Evolutionary conservation across 2,329 filamentous ascomycete genomes (phyloP).

Genomic region (Lachnellula arida): DNA sequence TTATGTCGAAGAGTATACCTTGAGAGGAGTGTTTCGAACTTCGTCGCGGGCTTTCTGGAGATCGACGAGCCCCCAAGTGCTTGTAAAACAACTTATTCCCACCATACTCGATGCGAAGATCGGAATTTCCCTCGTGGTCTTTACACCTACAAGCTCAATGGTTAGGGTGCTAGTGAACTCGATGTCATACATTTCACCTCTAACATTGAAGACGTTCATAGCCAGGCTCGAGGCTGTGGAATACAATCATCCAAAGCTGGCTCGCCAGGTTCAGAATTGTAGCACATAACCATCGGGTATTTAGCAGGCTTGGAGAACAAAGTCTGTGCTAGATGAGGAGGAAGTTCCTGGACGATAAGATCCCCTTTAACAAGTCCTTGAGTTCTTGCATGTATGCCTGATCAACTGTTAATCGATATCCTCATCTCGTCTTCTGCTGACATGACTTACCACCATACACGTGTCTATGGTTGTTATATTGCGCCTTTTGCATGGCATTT

Average conservation of each 20-base stretch:
- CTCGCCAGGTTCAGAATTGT: slow-evolving; percentile 37
- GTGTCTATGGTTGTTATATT: slow-evolving; percentile 39
- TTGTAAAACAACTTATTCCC: slow-evolving; percentile 36
- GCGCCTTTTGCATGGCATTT: slow-evolving; percentile 41
- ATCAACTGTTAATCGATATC: not conserved
- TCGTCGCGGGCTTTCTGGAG: slow-evolving; percentile 38
- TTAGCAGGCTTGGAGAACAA: slow-evolving; percentile 32
- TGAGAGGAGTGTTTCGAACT: slow-evolving; percentile 37
- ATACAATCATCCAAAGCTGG: slow-evolving; percentile 39
- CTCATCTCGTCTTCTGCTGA: not conserved
- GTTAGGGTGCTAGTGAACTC: slow-evolving; percentile 41
- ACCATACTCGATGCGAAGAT: slow-evolving; percentile 37
- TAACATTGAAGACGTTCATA: slow-evolving; percentile 47
- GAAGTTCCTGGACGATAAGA: slow-evolving; percentile 39
- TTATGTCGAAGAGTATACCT: slow-evolving; percentile 15
- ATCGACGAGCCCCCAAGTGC: slow-evolving; percentile 36
- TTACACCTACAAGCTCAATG: slow-evolving; percentile 42
- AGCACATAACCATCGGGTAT: slow-evolving; percentile 34
- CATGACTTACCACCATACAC: slow-evolving; percentile 27
- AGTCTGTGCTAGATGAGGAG: slow-evolving; percentile 39
- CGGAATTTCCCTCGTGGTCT: slow-evolving; percentile 42
- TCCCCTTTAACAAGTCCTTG: slow-evolving; percentile 45
- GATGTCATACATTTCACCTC: slow-evolving; percentile 41
- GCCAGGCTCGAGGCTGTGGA: slow-evolving; percentile 41
- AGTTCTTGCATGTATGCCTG: slow-evolving; percentile 42